A percentile compares a stretch with the other conserved stretches of the same genome.
Conservation (phyloP, 148 eudicot species). For the Rhododendron molle region DNA sequence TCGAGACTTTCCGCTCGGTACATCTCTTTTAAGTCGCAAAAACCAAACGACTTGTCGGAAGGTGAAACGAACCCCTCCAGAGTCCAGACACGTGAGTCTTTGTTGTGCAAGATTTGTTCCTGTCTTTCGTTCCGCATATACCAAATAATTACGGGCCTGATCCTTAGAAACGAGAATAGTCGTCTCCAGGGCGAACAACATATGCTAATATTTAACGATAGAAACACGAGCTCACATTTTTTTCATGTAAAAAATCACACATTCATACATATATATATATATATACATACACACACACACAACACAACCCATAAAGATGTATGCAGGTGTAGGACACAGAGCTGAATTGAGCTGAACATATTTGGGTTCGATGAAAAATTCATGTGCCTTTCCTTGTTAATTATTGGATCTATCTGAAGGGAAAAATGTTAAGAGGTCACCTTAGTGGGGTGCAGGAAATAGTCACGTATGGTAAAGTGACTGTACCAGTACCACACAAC, state of each 20-base stretch:
- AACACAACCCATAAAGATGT: neutral
- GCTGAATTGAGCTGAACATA: conserved; percentile 19
- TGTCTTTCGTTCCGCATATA: neutral
- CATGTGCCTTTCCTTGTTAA: conserved; percentile 3
- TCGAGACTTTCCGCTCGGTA: neutral
- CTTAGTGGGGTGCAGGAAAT: conserved; percentile 39
- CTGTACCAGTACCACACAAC: conserved; percentile 28
- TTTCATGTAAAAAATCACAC: neutral
- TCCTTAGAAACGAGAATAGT: neutral
- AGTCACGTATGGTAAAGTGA: conserved; percentile 24
- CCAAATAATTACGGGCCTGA: neutral
- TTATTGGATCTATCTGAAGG: conserved; percentile 12
- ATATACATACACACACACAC: too few relatives aligned
- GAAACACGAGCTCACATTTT: too few relatives aligned
- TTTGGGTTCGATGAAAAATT: conserved; percentile 24
- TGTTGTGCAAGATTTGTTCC: neutral
- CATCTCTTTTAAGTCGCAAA: neutral
- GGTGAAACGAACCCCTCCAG: neutral
- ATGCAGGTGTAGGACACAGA: neutral
- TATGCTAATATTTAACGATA: too few relatives aligned
- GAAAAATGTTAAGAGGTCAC: conserved; percentile 18
- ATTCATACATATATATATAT: neutral
- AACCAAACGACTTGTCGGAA: neutral
- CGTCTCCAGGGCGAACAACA: neutral
- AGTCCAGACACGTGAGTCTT: neutral